These are phyloP conservation scores for Apiotrichum domesticum DNA, from an alignment of 1,284 basidiomycete genomes.

Conservation along the genomic window DNA sequence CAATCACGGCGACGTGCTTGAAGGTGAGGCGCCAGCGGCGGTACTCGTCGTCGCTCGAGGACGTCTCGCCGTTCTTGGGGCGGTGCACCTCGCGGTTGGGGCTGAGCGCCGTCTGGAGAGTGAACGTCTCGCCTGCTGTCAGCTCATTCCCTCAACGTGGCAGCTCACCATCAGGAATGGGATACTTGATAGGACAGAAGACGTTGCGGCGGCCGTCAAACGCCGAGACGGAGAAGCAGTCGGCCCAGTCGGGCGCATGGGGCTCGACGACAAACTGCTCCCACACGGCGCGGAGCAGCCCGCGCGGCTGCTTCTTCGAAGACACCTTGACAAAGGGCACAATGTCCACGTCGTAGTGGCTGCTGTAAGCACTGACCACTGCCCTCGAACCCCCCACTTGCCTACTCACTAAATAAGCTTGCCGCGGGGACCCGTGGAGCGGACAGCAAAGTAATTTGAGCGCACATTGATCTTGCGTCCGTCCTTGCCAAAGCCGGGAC, in stretches of 20 bases:
- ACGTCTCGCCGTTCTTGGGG: conserved; percentile 7
- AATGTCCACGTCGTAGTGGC: conserved; percentile 45
- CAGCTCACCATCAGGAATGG: conserved; percentile 23
- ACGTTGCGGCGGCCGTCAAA: conserved; percentile 38
- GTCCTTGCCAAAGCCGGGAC: conserved; percentile 27
- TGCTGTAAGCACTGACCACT: conserved; percentile 1
- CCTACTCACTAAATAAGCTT: conserved; percentile 35
- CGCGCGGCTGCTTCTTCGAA: conserved; percentile 28
- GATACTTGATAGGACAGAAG: conserved; percentile 35
- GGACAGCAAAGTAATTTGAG: conserved; percentile 32
- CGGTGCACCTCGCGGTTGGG: conserved; percentile 28
- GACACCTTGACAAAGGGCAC: conserved; percentile 39
- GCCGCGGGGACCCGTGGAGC: conserved; percentile 20
- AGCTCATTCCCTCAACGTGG: neutral
- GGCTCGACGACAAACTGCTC: conserved; percentile 29
- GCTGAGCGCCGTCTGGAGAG: conserved; percentile 25
- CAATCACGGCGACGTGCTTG: conserved; percentile 35
- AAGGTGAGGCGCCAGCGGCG: conserved; percentile 32
- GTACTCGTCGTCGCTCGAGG: conserved; percentile 32
- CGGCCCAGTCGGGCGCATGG: conserved; percentile 14
- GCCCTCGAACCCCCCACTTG: neutral
- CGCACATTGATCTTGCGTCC: conserved; percentile 23
- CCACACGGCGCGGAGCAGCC: conserved; percentile 28
- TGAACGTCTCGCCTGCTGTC: conserved; percentile 1
- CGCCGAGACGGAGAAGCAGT: conserved; percentile 23